phyloP scores from a whole-genome alignment of 176 grass and related monocot genomes.

The Sorghum bicolor region DNA sequence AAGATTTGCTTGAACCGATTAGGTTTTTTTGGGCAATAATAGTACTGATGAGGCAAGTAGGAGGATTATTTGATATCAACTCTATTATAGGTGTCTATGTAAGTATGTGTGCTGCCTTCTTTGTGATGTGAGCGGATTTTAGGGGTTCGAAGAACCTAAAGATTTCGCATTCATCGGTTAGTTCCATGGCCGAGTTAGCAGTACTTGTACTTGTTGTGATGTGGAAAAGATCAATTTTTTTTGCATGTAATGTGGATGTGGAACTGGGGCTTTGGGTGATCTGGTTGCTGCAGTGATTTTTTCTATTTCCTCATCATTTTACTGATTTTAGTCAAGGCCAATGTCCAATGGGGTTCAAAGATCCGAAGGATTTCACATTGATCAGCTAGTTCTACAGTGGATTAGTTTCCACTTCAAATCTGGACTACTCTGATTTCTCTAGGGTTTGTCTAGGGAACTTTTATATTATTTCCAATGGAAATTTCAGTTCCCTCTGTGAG shows the following conservation, averaged over 20 bases:
- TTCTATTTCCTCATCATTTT: not conserved
- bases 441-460: not conserved
- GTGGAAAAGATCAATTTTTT: conserved; percentile 1
- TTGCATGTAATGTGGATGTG: not conserved
- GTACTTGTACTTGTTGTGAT: not conserved
- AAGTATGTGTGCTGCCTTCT: not conserved
- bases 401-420: not conserved
- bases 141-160: not conserved
- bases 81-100: not conserved
- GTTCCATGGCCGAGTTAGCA: not conserved
- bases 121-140: not conserved
- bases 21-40: not conserved
- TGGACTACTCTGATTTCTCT: not conserved
- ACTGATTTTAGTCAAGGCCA: not conserved
- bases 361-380: not conserved
- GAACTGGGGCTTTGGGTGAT: not conserved
- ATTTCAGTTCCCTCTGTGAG: not conserved
- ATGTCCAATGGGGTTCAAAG: not conserved
- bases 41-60: not conserved
- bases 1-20: not conserved
- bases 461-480: not conserved
- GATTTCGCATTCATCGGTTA: not conserved
- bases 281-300: not conserved
- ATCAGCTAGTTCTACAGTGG: not conserved
- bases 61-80: not conserved